Conservation (phyloP, 768 basidiomycete species). For the Boletus subcaerulescens region DNA sequence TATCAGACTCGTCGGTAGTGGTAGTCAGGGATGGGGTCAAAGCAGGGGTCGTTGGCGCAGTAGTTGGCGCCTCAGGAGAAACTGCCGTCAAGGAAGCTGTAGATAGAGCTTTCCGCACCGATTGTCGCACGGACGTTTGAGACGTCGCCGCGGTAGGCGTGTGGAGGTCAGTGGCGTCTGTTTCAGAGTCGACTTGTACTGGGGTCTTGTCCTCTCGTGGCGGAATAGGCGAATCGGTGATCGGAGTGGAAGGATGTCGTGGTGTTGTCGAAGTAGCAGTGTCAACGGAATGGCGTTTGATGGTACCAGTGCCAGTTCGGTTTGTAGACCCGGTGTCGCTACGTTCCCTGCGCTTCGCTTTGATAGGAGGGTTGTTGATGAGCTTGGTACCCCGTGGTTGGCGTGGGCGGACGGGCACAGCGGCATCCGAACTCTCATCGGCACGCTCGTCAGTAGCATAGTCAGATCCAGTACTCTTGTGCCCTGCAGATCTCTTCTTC, state of each 20-base stretch:
- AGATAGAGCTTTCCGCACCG: slow-evolving; percentile 35
- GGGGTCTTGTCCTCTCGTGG: slow-evolving; percentile 34
- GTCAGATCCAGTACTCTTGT: slow-evolving; percentile 24
- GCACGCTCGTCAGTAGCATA: slow-evolving; percentile 49
- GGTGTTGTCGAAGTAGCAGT: slow-evolving; percentile 27
- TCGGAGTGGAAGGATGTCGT: slow-evolving; percentile 25
- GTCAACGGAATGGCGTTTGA: slow-evolving; percentile 25
- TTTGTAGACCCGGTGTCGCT: slow-evolving; percentile 67
- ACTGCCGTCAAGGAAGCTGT: slow-evolving; percentile 29
- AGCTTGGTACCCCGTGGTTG: slow-evolving; percentile 37
- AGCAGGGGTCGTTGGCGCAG: slow-evolving; percentile 36
- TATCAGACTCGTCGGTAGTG: slow-evolving; percentile 73
- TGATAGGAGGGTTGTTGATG: slow-evolving; percentile 28
- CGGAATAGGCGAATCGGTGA: slow-evolving; percentile 26
- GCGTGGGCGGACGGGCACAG: slow-evolving; percentile 39
- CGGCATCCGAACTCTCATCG: slow-evolving; percentile 51
- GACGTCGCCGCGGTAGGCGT: slow-evolving; percentile 33
- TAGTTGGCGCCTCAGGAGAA: slow-evolving; percentile 20
- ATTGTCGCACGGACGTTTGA: slow-evolving; percentile 4
- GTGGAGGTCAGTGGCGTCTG: slow-evolving; percentile 17
- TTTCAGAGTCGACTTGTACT: slow-evolving; percentile 41
- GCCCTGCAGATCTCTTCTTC: slow-evolving; percentile 28
- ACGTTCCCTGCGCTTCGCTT: slow-evolving; percentile 45
- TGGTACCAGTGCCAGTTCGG: slow-evolving; percentile 40
- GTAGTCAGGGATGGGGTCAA: slow-evolving; percentile 33